These are phyloP conservation scores for Triticum turgidum DNA, from an alignment of 176 grass and related monocot genomes.

Conservation along the genomic window DNA sequence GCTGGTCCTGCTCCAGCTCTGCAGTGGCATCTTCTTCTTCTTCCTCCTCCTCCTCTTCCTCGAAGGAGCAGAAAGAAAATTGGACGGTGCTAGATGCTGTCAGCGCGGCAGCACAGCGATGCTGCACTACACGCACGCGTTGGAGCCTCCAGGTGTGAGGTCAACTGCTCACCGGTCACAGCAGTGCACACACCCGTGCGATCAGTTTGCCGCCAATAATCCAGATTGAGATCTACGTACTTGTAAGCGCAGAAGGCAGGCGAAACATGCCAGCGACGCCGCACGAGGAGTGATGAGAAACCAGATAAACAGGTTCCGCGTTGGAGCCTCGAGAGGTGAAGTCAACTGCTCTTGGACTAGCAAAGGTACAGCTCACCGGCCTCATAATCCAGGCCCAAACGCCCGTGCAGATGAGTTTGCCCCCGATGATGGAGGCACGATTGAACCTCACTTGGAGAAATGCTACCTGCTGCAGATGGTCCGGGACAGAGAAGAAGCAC, in stretches of 20 bases:
- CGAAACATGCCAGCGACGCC: neutral
- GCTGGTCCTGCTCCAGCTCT: neutral
- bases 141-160: neutral
- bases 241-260: neutral
- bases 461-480: slow-evolving; percentile 3
- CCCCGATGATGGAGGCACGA: neutral
- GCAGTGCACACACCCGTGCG: neutral
- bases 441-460: neutral
- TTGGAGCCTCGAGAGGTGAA: neutral
- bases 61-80: neutral
- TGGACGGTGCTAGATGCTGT: neutral
- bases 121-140: neutral
- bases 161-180: neutral
- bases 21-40: neutral
- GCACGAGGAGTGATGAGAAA: neutral
- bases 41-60: neutral
- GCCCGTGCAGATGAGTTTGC: neutral
- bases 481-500: neutral
- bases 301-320: neutral
- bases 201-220: neutral
- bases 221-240: neutral
- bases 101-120: neutral
- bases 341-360: neutral
- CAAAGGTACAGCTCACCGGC: neutral
- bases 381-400: slow-evolving; percentile 1